Evolutionary conservation across 1,139 yeast species (phyloP), one percentile per base, ranked within the genome.

Genomic region (Candida sp.): DNA sequence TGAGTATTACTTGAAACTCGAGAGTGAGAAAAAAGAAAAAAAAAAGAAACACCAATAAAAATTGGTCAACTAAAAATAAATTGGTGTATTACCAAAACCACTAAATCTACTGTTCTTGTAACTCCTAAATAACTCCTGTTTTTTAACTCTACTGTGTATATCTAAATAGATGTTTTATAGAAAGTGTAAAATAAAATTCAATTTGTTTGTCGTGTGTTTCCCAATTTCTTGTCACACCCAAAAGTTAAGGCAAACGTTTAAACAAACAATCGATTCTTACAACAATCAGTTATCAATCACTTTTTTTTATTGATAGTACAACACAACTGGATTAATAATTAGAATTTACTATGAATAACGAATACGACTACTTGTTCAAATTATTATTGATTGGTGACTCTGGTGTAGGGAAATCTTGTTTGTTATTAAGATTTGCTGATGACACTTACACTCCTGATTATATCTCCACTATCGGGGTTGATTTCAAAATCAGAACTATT

Each of bases 391-490:
- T 93, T 60, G 98, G 99, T 48, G 97, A 93, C 70, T 91, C 98
- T 44, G 99, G 99, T 56, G 99, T 93, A 41, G 99, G 99, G 51
- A 93, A 93, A 67, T 90, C 98, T 9, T 93, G 98, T 76, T 76
- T 93, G 63, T 77, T 93, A 62, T 79, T 93, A 60, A 84, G 99
- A 69, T 93, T 93, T 64, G 97, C 98, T 43, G 99, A 93, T 66
- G 96, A 93, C 70, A 90, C 97, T 38, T 93, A 91, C 70, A 91
- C 97, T 35, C 96, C 93, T 58, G 96, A 95, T 60, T 93, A 93
- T 72, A 91, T 93, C 58, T 89, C 97, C 44, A 93, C 99, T 43
- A 93, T 93, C 63, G 99, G 99, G 45, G 99, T 93, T 43, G 99
- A 93, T 64, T 93, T 93, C 75, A 93, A 93, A 72, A 93, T 93